A percentile compares a stretch with the other conserved stretches of the same genome.
Conservation (phyloP, 768 basidiomycete genomes). For the Leucogyrophana mollusca region DNA sequence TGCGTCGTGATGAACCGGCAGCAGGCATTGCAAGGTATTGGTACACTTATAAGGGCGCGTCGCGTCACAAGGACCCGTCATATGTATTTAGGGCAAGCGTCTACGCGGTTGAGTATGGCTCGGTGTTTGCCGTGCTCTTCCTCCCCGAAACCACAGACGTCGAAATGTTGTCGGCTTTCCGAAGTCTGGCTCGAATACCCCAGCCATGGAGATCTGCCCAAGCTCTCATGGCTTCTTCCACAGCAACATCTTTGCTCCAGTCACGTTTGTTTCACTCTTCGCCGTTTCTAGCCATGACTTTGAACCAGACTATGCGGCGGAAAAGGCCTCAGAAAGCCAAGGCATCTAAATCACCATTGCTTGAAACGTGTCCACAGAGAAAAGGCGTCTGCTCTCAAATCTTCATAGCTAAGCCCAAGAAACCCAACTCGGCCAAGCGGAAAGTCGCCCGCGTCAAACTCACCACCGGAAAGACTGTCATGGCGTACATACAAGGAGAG, state of each 20-base stretch:
- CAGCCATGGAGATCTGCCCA: slow-evolving; percentile 16
- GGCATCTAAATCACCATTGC: slow-evolving; percentile 68
- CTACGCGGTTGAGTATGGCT: slow-evolving; percentile 17
- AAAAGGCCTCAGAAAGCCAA: slow-evolving; percentile 55
- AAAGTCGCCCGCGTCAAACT: slow-evolving; percentile 96
- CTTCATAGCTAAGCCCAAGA: slow-evolving; percentile 85
- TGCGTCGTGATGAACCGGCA: slow-evolving; percentile 37
- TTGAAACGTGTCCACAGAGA: slow-evolving; percentile 77
- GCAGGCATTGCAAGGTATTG: slow-evolving; percentile 26
- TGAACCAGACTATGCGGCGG: slow-evolving; percentile 86
- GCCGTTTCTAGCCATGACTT: slow-evolving; percentile 57
- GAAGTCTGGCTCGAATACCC: slow-evolving; percentile 12
- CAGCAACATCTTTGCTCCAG: slow-evolving; percentile 15
- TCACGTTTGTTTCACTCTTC: slow-evolving; percentile 64
- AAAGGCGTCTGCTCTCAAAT: slow-evolving; percentile 90
- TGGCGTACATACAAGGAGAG: slow-evolving; percentile 96
- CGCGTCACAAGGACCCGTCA: slow-evolving; percentile 10
- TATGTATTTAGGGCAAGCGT: slow-evolving; percentile 26
- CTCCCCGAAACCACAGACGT: background rate
- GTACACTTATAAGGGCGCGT: background rate
- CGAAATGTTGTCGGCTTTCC: slow-evolving; percentile 28
- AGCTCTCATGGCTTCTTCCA: background rate
- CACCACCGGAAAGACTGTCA: slow-evolving; percentile 81
- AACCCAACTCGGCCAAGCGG: slow-evolving; percentile 97
- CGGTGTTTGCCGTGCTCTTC: background rate